Conservation (phyloP, 139 green algal genomes). For the Chlamydomonas eustigma region DNA sequence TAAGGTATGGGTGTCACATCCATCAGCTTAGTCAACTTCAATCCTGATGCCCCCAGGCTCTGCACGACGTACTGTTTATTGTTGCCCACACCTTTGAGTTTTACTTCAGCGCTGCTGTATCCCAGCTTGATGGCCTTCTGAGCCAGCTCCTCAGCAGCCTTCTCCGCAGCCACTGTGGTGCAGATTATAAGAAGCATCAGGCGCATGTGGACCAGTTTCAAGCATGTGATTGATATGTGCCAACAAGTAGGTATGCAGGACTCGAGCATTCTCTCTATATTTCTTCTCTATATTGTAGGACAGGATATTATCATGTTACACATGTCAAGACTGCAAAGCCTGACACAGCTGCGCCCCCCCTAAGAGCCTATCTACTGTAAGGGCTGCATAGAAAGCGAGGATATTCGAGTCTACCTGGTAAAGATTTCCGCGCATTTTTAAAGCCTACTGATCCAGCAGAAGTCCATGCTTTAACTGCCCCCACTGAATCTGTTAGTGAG, state of each 20-base stretch:
- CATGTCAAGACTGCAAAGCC: no score
- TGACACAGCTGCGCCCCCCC: no score
- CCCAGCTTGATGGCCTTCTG: constrained; percentile 39
- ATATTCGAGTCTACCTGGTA: neutral
- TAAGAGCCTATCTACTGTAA: no score
- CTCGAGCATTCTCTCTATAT: no score
- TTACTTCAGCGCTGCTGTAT: constrained; percentile 35
- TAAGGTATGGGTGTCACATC: constrained; percentile 56
- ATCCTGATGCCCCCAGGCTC: constrained; percentile 32
- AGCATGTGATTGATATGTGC: no score
- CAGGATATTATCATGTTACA: no score
- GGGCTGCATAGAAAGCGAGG: no score
- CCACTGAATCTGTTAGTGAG: constrained; percentile 33
- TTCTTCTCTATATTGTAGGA: no score
- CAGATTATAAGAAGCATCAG: no score
- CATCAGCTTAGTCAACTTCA: constrained; percentile 40
- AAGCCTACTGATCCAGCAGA: constrained; percentile 41
- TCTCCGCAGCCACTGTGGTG: constrained; percentile 44
- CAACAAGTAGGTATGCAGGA: no score
- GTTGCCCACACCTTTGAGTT: constrained; percentile 42
- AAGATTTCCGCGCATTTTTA: constrained; percentile 35
- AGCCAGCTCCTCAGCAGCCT: constrained; percentile 46
- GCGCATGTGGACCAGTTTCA: no score
- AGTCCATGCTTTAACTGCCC: constrained; percentile 28
- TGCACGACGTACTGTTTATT: constrained; percentile 54